These are phyloP conservation scores for Anthoceros angustus DNA, from an alignment of 225 moss, liverwort and hornwort genomes.

Conservation along the genomic window DNA sequence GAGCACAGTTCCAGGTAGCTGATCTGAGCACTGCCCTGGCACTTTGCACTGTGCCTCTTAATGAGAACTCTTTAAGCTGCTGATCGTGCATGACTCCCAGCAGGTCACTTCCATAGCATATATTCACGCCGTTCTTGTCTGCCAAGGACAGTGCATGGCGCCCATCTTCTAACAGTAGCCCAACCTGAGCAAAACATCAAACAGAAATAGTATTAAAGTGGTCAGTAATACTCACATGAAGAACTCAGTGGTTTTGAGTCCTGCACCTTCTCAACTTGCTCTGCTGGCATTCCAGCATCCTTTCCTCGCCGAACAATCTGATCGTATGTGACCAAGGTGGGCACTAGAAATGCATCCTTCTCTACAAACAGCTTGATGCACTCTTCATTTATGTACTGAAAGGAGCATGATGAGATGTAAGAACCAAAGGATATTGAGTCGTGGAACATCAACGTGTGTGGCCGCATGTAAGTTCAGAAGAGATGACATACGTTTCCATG, in stretches of 20 bases:
- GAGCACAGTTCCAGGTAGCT: conserved; percentile 33
- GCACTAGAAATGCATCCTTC: conserved; percentile 30
- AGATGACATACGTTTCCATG: conserved; percentile 24
- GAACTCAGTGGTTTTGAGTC: too few species aligned
- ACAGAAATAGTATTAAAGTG: neutral
- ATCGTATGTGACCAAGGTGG: conserved; percentile 50
- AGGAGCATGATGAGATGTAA: neutral
- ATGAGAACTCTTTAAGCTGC: conserved; percentile 35
- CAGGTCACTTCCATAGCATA: conserved; percentile 46
- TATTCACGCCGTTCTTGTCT: conserved; percentile 26
- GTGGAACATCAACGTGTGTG: too few species aligned
- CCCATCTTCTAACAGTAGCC: conserved; percentile 33
- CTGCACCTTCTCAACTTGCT: conserved; percentile 28
- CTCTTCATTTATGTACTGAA: conserved; percentile 37
- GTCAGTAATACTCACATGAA: neutral
- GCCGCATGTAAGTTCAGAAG: neutral
- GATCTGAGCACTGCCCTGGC: conserved; percentile 31
- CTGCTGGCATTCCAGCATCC: conserved; percentile 38
- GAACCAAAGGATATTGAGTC: neutral
- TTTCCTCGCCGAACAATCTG: conserved; percentile 34
- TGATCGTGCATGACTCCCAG: conserved; percentile 42
- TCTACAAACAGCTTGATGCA: conserved; percentile 31
- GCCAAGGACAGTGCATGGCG: conserved; percentile 34
- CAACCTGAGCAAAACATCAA: conserved; percentile 18
- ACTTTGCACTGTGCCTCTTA: conserved; percentile 35